Conservation (phyloP, 352 stramenopile genomes). For the Phytophthora fragariae region DNA sequence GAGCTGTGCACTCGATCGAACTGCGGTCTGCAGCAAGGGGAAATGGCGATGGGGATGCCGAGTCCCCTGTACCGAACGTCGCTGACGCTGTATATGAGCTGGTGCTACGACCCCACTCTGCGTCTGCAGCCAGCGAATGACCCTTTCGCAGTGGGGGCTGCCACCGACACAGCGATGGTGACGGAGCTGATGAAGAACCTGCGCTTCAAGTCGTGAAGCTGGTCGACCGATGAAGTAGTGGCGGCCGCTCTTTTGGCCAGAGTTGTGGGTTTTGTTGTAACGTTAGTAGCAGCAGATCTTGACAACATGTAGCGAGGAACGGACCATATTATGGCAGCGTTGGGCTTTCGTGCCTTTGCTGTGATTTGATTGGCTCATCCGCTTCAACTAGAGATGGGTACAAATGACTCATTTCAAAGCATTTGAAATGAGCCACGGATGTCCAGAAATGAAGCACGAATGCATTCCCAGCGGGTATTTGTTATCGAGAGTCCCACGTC, state of each 20-base stretch:
- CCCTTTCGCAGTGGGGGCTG: neutral
- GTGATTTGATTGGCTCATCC: neutral
- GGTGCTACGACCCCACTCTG: constrained; percentile 29
- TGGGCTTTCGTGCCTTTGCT: neutral
- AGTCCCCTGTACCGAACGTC: constrained; percentile 27
- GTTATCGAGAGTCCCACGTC: too few species aligned
- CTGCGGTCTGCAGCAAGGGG: constrained; percentile 23
- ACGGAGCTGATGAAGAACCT: neutral
- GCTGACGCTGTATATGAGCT: constrained; percentile 33
- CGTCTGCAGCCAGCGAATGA: constrained; percentile 8
- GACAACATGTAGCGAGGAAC: too few species aligned
- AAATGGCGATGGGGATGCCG: constrained; percentile 15
- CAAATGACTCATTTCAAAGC: too few species aligned
- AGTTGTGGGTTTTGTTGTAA: too few species aligned
- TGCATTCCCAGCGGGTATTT: too few species aligned
- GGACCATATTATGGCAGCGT: too few species aligned
- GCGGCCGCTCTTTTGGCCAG: too few species aligned
- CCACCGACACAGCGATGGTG: neutral
- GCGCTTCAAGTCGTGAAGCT: neutral
- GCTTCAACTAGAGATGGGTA: neutral
- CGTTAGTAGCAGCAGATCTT: too few species aligned
- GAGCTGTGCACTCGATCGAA: constrained; percentile 13
- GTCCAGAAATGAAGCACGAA: too few species aligned
- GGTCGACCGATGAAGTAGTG: too few species aligned
- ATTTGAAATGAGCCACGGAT: too few species aligned